Evolutionary conservation across 495 filamentous ascomycete species (phyloP), one percentile per base, ranked within the genome.

Genomic region (Rhypophila decipiens): DNA sequence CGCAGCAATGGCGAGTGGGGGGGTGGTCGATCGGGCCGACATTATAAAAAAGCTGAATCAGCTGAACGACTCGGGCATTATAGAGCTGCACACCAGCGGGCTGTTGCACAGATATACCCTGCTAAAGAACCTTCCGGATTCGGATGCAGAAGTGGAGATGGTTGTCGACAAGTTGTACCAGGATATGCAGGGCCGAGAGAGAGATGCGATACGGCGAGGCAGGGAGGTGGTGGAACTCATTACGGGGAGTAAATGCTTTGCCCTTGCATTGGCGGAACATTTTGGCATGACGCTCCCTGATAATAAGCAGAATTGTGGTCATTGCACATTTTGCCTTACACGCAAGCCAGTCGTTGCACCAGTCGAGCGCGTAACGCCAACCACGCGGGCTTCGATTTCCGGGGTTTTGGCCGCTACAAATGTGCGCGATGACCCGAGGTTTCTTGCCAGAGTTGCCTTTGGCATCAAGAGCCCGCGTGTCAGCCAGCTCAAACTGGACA

Each of bases 391-490:
- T 0, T 55, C 49, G 1, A 68, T 82, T 41, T 39, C 61, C 15
- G 48, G 38, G 1, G 59, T 83, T 0, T 52, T 81, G 1, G 27
- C 53, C 0, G 66, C 53, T 2, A 68, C 70, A 9, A 21, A 50
- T 1, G 59, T 68, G 5, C 56, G 75, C 20, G 78, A 83, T 42
- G 79, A 83, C 61, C 70, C 78, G 7, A 52, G 76, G 22, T 68
- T 79, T 40, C 52, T 83, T 10, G 74, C 79, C 0, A 60, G 70
- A 18, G 53, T 82, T 7, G 79, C 76, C 1, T 82, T 79, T 57
- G 79, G 79, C 0, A 78, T 83, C 39, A 58, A 61, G 37, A 82
- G 76, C 52, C 79, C 79, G 0, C 56, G 77, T 19, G 59, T 74
- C 0, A 61, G 56, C 3, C 36, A 46, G 19, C 53, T 74, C 46